Base-by-base conservation (phyloP, 129 eudicot species). In the Lactuca saligna region DNA sequence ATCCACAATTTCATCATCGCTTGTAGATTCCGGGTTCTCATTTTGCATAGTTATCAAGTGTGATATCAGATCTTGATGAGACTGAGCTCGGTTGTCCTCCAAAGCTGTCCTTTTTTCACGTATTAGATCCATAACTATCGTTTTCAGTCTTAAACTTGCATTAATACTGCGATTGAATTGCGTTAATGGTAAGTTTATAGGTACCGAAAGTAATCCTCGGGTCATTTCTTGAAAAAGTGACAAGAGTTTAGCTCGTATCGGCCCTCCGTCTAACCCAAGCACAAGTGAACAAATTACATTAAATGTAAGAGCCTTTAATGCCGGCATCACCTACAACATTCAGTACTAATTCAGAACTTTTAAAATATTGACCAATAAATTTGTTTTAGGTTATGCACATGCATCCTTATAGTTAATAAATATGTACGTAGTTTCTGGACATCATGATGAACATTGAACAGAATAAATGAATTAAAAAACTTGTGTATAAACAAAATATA, bases 1-100 rank as follows among this genome's bases (percentile, higher is more conserved):
- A 35, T 75, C 73, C 41, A 75, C 68, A 75, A 75, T 75, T 59
- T 75, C 79, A 16, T 75, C 74, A 12, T 75, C 79, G 2, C 74
- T 57, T 59, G 54, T 35, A 6, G 20, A n/a, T 5, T 50, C 7
- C 9, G 60, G 54, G 49, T 67, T 59, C 13, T 68, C 59, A 12
- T 75, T 41, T 3, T 49, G 38, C 29, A 35, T 59, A 39, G 12
- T 75, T 12, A 67, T 53, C 73, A 75, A 75, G 69, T 53, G 62
- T 8, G 74, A 58, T 15, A 75, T 68, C 61, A 75, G 70, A 61
- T 75, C 75, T 67, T 68, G 70, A 38, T 72, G 69, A 38, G 51
- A 34, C 46, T 32, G 69, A 50, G 34, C 49, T 31, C 35, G 41
- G 6, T 51, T 14, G 39, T 37, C 17, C 42, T 68, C 60, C 35